These are phyloP conservation scores for Mucor mucedo DNA, from an alignment of 371 early-diverging fungal genomes.

Conservation along the genomic window DNA sequence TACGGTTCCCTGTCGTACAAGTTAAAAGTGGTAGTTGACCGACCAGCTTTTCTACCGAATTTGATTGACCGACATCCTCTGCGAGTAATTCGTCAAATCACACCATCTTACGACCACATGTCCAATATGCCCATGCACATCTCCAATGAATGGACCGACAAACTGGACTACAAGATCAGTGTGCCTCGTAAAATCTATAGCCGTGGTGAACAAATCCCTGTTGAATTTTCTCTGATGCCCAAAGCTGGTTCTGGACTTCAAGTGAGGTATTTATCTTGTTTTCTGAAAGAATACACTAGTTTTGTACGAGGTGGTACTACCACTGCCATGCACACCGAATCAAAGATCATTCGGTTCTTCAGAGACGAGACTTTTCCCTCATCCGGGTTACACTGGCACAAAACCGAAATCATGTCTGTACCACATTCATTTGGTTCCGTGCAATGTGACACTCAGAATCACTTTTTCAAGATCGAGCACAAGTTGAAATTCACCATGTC, in stretches of 20 bases:
- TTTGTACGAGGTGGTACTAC: slow-evolving; percentile 14
- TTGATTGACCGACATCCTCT: slow-evolving; percentile 26
- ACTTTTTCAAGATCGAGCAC: slow-evolving; percentile 38
- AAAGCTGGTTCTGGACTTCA: slow-evolving; percentile 20
- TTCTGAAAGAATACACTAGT: slow-evolving; percentile 49
- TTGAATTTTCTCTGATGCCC: slow-evolving; percentile 34
- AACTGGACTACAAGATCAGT: slow-evolving; percentile 32
- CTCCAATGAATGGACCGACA: slow-evolving; percentile 34
- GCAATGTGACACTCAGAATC: slow-evolving; percentile 36
- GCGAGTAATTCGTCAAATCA: slow-evolving; percentile 18
- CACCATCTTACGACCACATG: slow-evolving; percentile 10
- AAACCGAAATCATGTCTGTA: slow-evolving; percentile 25
- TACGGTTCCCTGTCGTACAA: slow-evolving; percentile 45
- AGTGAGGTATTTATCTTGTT: slow-evolving; percentile 38
- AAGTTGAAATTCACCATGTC: slow-evolving; percentile 44
- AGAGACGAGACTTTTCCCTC: slow-evolving; percentile 36
- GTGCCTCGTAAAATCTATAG: slow-evolving; percentile 26
- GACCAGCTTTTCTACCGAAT: slow-evolving; percentile 41
- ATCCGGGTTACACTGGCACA: slow-evolving; percentile 30
- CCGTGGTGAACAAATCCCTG: slow-evolving; percentile 43
- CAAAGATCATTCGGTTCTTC: slow-evolving; percentile 41
- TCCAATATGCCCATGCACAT: slow-evolving; percentile 27
- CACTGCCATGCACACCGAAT: slow-evolving; percentile 28
- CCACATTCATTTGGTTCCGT: slow-evolving; percentile 32
- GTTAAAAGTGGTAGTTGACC: slow-evolving; percentile 43